Percentiles rank a stretch among this genome's conserved stretches.
phyloP scores from a whole-genome alignment of 2,329 filamentous ascomycete species.

The Penicillium sclerotiorum region DNA sequence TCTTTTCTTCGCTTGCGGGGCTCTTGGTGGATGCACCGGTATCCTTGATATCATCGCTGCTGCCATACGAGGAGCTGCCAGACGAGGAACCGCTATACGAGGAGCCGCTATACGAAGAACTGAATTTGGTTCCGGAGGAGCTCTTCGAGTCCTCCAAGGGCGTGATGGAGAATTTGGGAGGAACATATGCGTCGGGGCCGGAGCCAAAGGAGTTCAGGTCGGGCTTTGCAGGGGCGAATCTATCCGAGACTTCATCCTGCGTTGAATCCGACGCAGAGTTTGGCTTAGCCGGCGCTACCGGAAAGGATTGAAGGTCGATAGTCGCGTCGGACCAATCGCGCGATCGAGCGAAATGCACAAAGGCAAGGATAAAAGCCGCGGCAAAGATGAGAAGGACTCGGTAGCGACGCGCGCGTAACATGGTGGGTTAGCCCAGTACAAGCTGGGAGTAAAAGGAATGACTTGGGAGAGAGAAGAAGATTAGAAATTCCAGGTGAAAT shows the following conservation, averaged over 20 bases:
- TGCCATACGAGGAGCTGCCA: not conserved
- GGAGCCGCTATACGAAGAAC: too few species aligned
- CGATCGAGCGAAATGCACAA: constrained; percentile 56
- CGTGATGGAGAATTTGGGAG: not conserved
- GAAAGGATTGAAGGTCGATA: too few species aligned
- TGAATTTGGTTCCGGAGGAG: too few species aligned
- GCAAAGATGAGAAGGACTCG: constrained; percentile 50
- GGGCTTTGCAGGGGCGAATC: constrained; percentile 15
- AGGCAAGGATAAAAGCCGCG: constrained; percentile 44
- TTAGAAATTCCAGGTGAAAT: not conserved
- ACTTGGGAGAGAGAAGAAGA: not conserved
- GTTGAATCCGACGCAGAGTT: not conserved
- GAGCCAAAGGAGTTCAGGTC: constrained; percentile 18
- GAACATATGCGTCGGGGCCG: constrained; percentile 1
- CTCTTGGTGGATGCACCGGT: not conserved
- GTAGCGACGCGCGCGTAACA: constrained; percentile 54
- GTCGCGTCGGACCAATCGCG: constrained; percentile 37
- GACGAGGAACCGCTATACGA: too few species aligned
- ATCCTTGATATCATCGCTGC: not conserved
- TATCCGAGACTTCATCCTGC: constrained; percentile 9
- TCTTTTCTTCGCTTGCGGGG: not conserved
- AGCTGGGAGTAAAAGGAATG: constrained; percentile 6
- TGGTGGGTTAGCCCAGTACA: constrained; percentile 27
- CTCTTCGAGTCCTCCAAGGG: constrained; percentile 13
- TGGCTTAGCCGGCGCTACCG: too few species aligned